Conservation (phyloP, 2,329 filamentous ascomycete genomes). For the Berkeleyomyces basicola region DNA sequence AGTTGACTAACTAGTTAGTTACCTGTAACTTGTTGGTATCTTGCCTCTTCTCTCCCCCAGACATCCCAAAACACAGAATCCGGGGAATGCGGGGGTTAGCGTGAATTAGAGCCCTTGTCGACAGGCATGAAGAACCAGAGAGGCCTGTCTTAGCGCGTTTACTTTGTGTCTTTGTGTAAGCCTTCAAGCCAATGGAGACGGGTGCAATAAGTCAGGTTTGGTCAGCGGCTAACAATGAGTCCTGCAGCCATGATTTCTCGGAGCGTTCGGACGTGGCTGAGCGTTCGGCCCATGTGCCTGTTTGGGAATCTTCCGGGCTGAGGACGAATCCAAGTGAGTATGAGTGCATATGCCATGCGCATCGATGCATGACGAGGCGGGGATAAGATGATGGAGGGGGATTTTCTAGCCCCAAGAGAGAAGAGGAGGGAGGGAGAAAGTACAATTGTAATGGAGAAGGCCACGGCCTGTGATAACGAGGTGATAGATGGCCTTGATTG, state of each 20-base stretch:
- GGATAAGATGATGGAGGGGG: not conserved
- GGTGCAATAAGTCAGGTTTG: not conserved
- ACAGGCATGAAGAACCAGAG: not conserved
- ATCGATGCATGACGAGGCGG: not conserved
- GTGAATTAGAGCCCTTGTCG: not conserved
- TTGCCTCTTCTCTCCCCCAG: not conserved
- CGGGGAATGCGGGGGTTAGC: slow-evolving; percentile 3
- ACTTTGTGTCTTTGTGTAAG: not conserved
- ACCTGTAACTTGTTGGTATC: not conserved
- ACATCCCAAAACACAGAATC: not conserved
- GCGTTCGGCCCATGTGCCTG: not conserved
- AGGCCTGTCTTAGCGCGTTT: not conserved
- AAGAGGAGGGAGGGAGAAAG: no score
- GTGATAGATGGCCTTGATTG: no score
- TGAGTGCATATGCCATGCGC: not conserved
- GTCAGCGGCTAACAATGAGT: not conserved
- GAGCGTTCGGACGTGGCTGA: not conserved
- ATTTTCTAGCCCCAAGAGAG: no score
- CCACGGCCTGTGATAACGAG: no score
- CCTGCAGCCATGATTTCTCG: not conserved
- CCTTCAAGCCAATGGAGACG: not conserved
- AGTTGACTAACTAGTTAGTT: no score
- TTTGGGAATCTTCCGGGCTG: not conserved
- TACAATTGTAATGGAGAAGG: no score
- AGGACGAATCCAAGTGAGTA: not conserved